phyloP scores from a whole-genome alignment of 2,329 filamentous ascomycete species.

The Monosporascus sp. region DNA sequence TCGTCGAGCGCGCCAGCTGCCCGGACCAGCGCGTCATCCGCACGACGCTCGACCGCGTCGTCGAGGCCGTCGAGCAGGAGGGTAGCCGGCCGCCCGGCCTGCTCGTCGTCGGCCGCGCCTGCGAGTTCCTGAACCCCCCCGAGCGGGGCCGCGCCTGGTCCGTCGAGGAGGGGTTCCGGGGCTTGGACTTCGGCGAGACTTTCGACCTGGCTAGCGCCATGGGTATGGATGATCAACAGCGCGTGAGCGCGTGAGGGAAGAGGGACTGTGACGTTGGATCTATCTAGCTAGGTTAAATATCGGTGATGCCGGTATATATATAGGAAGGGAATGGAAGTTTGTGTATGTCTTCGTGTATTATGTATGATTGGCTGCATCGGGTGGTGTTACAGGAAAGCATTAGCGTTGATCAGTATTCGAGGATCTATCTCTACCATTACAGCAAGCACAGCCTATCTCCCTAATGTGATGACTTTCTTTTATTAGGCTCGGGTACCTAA shows the following conservation, averaged over 20 bases:
- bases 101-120: slow-evolving; percentile 78
- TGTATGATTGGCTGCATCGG: no score
- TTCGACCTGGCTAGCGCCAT: background rate
- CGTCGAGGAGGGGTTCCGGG: slow-evolving; percentile 82
- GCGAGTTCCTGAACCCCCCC: slow-evolving; percentile 64
- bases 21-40: slow-evolving; percentile 90
- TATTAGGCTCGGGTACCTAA: no score
- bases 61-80: slow-evolving; percentile 77
- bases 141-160: slow-evolving; percentile 62
- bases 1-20: slow-evolving; percentile 89
- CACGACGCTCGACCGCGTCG: slow-evolving; percentile 75
- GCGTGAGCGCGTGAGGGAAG: background rate
- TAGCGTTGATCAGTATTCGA: no score
- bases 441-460: no score
- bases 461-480: no score
- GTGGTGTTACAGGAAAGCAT: no score
- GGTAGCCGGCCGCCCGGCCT: slow-evolving; percentile 86
- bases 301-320: no score
- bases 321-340: no score
- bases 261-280: no score
- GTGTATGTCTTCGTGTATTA: no score
- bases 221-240: background rate
- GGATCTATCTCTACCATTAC: no score
- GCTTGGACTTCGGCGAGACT: slow-evolving; percentile 48
- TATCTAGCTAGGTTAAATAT: no score